Percentiles rank a stretch among this genome's conserved stretches.
Conservation (phyloP, 2,329 filamentous ascomycete genomes). For the Knufia petricola region DNA sequence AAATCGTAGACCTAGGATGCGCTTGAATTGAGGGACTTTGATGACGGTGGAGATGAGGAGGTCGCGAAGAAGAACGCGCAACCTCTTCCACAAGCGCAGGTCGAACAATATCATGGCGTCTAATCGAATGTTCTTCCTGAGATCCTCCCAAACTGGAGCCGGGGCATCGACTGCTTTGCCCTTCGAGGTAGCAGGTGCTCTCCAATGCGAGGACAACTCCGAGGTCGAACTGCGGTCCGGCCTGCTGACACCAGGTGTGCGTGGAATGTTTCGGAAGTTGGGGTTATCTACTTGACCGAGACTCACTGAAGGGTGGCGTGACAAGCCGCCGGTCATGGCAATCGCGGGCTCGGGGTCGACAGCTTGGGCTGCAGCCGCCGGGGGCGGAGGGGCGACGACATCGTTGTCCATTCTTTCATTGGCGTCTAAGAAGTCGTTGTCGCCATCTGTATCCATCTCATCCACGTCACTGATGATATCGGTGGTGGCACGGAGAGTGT, state of each 20-base stretch:
- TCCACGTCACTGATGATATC: slow-evolving; percentile 32
- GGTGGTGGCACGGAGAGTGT: slow-evolving; percentile 19
- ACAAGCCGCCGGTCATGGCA: slow-evolving; percentile 14
- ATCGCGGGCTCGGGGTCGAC: slow-evolving; percentile 11
- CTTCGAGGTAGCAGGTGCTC: slow-evolving; percentile 4
- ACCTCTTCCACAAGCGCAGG: slow-evolving; percentile 90
- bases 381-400: slow-evolving; percentile 55
- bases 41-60: slow-evolving; percentile 96
- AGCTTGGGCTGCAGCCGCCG: slow-evolving; percentile 26
- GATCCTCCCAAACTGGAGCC: slow-evolving; percentile 74
- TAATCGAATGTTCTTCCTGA: slow-evolving; percentile 78
- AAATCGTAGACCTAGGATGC: slow-evolving; percentile 83
- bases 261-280: slow-evolving; percentile 63
- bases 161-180: slow-evolving; percentile 53
- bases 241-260: slow-evolving; percentile 54
- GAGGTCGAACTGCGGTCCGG: slow-evolving; percentile 13
- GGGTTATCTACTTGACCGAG: slow-evolving; percentile 19
- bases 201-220: slow-evolving; percentile 20
- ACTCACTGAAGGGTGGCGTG: slow-evolving; percentile 2
- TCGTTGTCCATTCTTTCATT: slow-evolving; percentile 72
- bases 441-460: slow-evolving; percentile 38
- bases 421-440: slow-evolving; percentile 61
- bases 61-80: slow-evolving; percentile 79
- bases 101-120: slow-evolving; percentile 96
- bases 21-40: slow-evolving; percentile 90